phyloP scores from a whole-genome alignment of 1,139 yeast genomes.

The Sugiyamaella neomexicana region DNA sequence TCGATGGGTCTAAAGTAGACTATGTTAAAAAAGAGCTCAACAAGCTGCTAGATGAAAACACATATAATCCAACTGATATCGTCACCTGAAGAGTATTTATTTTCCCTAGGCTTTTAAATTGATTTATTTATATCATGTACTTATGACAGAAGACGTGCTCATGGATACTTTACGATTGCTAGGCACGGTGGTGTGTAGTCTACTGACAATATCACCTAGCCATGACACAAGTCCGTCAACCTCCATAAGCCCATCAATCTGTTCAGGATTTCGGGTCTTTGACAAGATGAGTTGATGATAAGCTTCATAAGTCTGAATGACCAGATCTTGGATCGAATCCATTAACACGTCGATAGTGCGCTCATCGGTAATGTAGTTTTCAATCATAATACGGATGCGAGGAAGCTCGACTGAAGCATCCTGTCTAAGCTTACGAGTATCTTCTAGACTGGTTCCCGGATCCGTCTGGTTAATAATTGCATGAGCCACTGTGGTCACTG shows the following conservation, averaged over 20 bases:
- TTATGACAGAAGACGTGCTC: background rate
- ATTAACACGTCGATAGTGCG: constrained; percentile 51
- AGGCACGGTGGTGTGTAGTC: constrained; percentile 25
- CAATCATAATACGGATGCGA: constrained; percentile 53
- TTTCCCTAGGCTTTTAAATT: background rate
- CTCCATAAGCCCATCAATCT: constrained; percentile 51
- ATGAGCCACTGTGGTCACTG: constrained; percentile 39
- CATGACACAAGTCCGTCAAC: constrained; percentile 56
- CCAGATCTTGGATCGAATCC: constrained; percentile 60
- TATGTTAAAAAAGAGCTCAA: constrained; percentile 77
- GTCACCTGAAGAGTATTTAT: constrained; percentile 33
- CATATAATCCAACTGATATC: constrained; percentile 81
- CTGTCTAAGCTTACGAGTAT: constrained; percentile 48
- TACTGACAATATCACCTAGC: constrained; percentile 48
- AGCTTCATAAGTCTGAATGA: constrained; percentile 50
- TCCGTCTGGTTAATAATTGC: constrained; percentile 37
- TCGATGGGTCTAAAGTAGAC: constrained; percentile 73
- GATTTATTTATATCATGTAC: background rate
- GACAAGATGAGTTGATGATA: constrained; percentile 43
- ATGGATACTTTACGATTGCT: background rate
- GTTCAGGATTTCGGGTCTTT: constrained; percentile 27
- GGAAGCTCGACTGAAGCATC: constrained; percentile 55
- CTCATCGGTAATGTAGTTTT: constrained; percentile 47
- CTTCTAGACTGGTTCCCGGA: constrained; percentile 36
- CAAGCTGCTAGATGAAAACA: constrained; percentile 71